These are phyloP conservation scores for Mycena polygramma DNA, from an alignment of 768 basidiomycete genomes.

Conservation along the genomic window DNA sequence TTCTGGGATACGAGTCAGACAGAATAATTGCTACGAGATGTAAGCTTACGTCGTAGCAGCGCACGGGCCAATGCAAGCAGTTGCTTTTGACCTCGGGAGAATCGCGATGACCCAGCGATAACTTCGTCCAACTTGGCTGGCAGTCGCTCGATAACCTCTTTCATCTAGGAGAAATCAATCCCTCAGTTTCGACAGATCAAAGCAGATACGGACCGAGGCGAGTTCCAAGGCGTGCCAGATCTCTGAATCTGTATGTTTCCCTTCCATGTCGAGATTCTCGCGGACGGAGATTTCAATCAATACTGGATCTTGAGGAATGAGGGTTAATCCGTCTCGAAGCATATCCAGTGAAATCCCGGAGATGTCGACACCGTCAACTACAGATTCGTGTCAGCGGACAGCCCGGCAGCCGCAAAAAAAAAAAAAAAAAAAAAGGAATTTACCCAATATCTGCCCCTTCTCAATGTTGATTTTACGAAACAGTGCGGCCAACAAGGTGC, in stretches of 20 bases:
- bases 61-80: slow-evolving; percentile 20
- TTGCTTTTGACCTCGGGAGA: slow-evolving; percentile 26
- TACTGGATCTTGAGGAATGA: slow-evolving; percentile 24
- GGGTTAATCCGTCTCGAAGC: slow-evolving; percentile 15
- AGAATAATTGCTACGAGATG: neutral
- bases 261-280: slow-evolving; percentile 19
- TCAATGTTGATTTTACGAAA: slow-evolving; percentile 24
- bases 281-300: slow-evolving; percentile 23
- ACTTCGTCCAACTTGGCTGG: slow-evolving; percentile 23
- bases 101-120: slow-evolving; percentile 17
- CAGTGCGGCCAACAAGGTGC: slow-evolving; percentile 17
- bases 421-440: neutral
- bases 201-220: slow-evolving; percentile 10
- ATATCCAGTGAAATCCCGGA: slow-evolving; percentile 16
- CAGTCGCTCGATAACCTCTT: slow-evolving; percentile 1
- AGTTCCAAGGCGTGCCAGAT: slow-evolving; percentile 21
- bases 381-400: too few relatives aligned
- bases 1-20: neutral
- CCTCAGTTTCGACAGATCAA: neutral
- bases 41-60: slow-evolving; percentile 14
- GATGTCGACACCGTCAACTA: slow-evolving; percentile 18
- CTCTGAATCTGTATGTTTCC: slow-evolving; percentile 19
- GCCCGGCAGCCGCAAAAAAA: too few relatives aligned
- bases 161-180: slow-evolving; percentile 12
- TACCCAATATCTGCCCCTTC: slow-evolving; percentile 10